Evolutionary conservation across 2,329 filamentous ascomycete genomes (phyloP).

Genomic region (Colletotrichum lini): DNA sequence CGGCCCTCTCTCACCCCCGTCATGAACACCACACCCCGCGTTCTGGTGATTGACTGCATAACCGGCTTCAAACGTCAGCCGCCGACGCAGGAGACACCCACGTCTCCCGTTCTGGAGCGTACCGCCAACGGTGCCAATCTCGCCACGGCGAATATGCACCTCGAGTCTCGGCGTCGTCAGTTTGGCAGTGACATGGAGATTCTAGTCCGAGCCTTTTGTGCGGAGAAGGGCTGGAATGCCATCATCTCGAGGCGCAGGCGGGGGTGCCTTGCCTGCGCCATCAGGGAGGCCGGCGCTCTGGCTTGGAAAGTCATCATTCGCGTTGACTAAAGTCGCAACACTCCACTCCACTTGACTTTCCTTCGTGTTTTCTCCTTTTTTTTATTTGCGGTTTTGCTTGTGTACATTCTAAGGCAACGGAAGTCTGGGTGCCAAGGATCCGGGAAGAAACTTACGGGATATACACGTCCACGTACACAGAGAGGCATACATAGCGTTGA

Average conservation of each 20-base stretch:
- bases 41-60: slow-evolving; percentile 76
- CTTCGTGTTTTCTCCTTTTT: background rate
- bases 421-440: slow-evolving; percentile 17
- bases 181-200: slow-evolving; percentile 78
- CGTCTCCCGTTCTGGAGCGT: slow-evolving; percentile 63
- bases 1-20: slow-evolving; percentile 50
- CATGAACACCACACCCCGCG: slow-evolving; percentile 53
- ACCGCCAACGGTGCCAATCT: slow-evolving; percentile 55
- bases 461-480: slow-evolving; percentile 19
- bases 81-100: slow-evolving; percentile 61
- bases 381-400: background rate
- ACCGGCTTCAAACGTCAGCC: slow-evolving; percentile 63
- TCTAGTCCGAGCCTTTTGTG: slow-evolving; percentile 79
- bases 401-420: slow-evolving; percentile 5
- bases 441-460: background rate
- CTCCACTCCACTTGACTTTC: no score
- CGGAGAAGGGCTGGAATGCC: slow-evolving; percentile 81
- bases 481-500: slow-evolving; percentile 36
- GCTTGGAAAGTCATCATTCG: slow-evolving; percentile 78
- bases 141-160: slow-evolving; percentile 67
- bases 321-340: slow-evolving; percentile 60
- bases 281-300: slow-evolving; percentile 80
- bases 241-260: slow-evolving; percentile 76
- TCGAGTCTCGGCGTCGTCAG: slow-evolving; percentile 69
- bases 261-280: slow-evolving; percentile 80